Base-by-base conservation (phyloP, 1,284 basidiomycete genomes). In the Cutaneotrichosporon cutaneum region DNA sequence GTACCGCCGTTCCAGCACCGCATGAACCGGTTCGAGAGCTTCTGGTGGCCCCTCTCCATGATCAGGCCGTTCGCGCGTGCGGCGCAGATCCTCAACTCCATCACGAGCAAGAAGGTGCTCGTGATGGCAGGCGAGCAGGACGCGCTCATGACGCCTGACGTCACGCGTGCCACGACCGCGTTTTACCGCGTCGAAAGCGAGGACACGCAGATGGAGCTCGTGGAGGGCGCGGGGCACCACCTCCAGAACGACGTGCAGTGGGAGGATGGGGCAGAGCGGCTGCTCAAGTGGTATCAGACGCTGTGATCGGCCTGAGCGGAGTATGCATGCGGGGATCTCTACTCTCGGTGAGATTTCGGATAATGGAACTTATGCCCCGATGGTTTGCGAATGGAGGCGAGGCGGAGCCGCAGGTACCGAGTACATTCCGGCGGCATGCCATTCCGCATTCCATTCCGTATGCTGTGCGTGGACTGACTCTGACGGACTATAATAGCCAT, bases 211-310 rank as follows among this genome's bases (percentile, higher is more conserved):
- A 18, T 62, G 21, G 56, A 58, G 52, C 44, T 62, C 11, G 61
- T 62, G 14, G n/a, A 50, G 35, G 61, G 61, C n/a, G 61, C 61
- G 0, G 61, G 61, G 1, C 61, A 62, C 27, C 61, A 62, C 11
- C 57, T 62, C 30, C 61, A 62, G 39, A 62, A 62, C 22, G 55
- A 62, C 30, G 56, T 62, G 47, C 61, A 58, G 39, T 62, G 61
- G 61, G 45, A 58, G 45, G 56, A 62, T 2, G 61, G 61, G 0
- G 61, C 61, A 13, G 53, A 16, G 21, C 36, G 42, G 21, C 53
- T 62, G 2, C 47, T 62, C 21, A 52, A 50, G 6, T 62, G 48
- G 48, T 54, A 55, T 44, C n/a, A 18, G 10, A n/a, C 30, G 22
- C 35, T 54, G 21, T 54, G 30, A n/a, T 13, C 8, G 27, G 50